Evolutionary conservation across 495 filamentous ascomycete genomes (phyloP).

Genomic region (Chaetomium tenue): DNA sequence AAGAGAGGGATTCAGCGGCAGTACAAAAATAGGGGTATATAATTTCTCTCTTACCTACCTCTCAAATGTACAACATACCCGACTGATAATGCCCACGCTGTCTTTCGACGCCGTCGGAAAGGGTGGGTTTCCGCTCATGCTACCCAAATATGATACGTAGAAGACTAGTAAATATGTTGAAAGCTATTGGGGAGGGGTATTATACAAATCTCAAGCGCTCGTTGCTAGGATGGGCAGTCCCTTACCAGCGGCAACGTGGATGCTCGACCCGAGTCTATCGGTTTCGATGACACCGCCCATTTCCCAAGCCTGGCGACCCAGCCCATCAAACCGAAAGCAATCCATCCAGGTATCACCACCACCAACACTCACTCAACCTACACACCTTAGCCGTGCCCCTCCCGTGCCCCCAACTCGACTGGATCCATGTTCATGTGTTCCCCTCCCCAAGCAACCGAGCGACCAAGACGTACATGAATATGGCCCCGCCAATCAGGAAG

Average conservation of each 20-base stretch:
- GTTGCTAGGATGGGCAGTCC: neutral
- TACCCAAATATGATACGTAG: neutral
- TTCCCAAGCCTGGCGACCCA: neutral
- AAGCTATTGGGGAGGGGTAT: neutral
- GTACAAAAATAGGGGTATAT: too few relatives aligned
- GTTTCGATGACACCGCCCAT: neutral
- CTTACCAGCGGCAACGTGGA: too few relatives aligned
- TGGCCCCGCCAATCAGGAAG: slow-evolving; percentile 59
- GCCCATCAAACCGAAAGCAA: neutral
- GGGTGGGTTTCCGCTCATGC: too few relatives aligned
- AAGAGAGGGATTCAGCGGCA: too few relatives aligned
- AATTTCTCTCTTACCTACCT: too few relatives aligned
- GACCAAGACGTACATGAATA: slow-evolving; percentile 78
- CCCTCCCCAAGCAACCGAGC: slow-evolving; percentile 63
- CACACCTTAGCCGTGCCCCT: too few relatives aligned
- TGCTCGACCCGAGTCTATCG: neutral
- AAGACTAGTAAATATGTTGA: neutral
- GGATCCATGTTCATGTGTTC: neutral
- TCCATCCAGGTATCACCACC: neutral
- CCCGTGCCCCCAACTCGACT: too few relatives aligned
- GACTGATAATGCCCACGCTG: too few relatives aligned
- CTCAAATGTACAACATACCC: too few relatives aligned
- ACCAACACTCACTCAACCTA: neutral
- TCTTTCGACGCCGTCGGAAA: too few relatives aligned
- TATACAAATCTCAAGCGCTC: neutral